These are phyloP conservation scores for Leishmania major DNA, from an alignment of 208 protist species.

Conservation along the genomic window DNA sequence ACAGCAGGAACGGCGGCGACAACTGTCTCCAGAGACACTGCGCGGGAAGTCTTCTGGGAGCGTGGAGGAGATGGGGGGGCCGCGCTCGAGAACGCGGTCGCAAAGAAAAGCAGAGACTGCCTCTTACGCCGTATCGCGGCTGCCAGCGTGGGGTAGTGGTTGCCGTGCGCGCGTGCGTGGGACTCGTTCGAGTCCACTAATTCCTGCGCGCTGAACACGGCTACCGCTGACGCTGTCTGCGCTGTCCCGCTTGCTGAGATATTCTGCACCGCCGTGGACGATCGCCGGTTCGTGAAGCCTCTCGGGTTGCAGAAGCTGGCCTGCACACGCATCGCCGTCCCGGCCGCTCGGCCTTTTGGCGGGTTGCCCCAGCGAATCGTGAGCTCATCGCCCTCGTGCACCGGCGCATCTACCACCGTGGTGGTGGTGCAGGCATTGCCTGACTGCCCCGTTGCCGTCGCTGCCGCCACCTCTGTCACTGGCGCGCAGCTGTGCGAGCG, in stretches of 20 bases:
- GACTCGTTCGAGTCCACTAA: neutral
- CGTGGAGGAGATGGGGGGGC: neutral
- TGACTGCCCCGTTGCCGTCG: neutral
- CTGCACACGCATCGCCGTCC: neutral
- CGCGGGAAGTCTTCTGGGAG: too few relatives aligned
- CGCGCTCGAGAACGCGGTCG: neutral
- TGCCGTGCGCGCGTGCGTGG: neutral
- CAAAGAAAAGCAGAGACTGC: too few relatives aligned
- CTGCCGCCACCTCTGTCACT: neutral
- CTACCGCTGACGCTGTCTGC: neutral
- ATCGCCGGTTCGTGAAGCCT: neutral
- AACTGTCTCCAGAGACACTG: neutral
- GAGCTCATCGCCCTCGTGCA: constrained; percentile 36
- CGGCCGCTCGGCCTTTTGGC: neutral
- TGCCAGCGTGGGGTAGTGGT: neutral
- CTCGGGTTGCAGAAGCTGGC: neutral
- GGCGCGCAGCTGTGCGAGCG: neutral
- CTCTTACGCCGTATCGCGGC: neutral
- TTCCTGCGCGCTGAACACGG: neutral
- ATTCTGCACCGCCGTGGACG: neutral
- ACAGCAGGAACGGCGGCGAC: neutral
- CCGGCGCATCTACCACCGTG: neutral
- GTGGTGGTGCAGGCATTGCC: neutral
- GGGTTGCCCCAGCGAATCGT: constrained; percentile 22
- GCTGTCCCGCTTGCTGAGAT: neutral